phyloP scores from a whole-genome alignment of 177 flowering plant genomes.

The Vitis hybrid region DNA sequence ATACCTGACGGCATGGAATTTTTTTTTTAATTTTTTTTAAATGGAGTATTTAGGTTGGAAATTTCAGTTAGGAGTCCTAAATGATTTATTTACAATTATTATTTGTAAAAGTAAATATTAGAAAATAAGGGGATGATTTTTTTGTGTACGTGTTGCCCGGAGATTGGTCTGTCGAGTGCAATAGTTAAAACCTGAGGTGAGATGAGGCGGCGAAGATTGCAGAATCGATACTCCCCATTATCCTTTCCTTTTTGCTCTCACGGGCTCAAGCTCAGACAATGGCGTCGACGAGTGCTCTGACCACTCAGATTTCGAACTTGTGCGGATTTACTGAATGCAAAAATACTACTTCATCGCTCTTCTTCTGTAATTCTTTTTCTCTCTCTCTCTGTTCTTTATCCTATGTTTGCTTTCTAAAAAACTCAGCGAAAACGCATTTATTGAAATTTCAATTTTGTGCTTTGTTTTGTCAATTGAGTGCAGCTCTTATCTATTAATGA shows the following conservation, averaged over 20 bases:
- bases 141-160: no score
- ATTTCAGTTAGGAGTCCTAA: no score
- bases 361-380: constrained; percentile 18
- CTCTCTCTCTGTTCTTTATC: not conserved
- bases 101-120: no score
- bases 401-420: not conserved
- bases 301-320: constrained; percentile 24
- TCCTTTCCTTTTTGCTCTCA: not conserved
- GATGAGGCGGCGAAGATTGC: no score
- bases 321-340: constrained; percentile 13
- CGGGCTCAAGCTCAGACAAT: constrained; percentile 8
- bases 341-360: constrained; percentile 13
- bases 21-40: no score
- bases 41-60: no score
- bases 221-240: not conserved
- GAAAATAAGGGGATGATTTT: no score
- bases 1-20: no score
- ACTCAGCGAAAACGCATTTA: not conserved
- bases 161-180: no score
- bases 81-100: no score
- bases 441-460: not conserved
- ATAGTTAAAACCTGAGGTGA: no score
- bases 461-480: not conserved
- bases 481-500: no score
- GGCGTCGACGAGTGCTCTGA: constrained; percentile 38